Base-by-base conservation (phyloP, 352 stramenopile species). In the Albugo candida region DNA sequence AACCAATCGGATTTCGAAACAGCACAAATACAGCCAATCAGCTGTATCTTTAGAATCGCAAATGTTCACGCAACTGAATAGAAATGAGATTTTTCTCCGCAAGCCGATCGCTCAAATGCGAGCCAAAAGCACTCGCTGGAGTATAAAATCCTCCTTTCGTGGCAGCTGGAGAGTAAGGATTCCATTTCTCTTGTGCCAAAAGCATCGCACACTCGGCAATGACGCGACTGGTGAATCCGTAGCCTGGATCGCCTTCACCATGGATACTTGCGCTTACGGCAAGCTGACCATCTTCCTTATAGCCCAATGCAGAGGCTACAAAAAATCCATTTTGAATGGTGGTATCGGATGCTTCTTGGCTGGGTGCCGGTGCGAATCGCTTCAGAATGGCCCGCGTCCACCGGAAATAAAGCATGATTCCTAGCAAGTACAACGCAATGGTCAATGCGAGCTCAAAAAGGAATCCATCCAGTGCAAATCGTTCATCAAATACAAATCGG, bases 261-360 rank as follows among this genome's bases (percentile, higher is more conserved):
- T 70, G 50, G 2, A 53, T 59, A 36, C 59, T 70, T 31, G 55
- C 61, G 38, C 64, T 70, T 4, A 69, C 59, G 0, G 53, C 65
- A 14, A 74, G 53, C 45, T 69, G 67, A 40, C 56, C 59, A 40
- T 63, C 59, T 2, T 63, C 53, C 11, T 60, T 56, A 55, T 79
- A 80, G 1, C 63, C 71, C 11, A 65, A 57, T 1, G 56, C 53
- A 43, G 77, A 59, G 2, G 83, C 53, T 43, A 70, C 56, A 16
- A 92, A 74, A 48, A 72, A 82, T 36, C 81, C 84, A 12, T 84
- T 62, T 31, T 70, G 54, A 80, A 94, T 92, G 14, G 65, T 45
- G 44, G 83, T 54, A 37, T 87, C 67, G 16, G 63, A 79, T 14
- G 87, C 84, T 5, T 85, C 87, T 50, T 89, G 41, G 16, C 84